Percentiles rank a stretch among this genome's conserved stretches.
Conservation (phyloP, 1,284 basidiomycete species). For the Cutaneotrichosporon dermatis region DNA sequence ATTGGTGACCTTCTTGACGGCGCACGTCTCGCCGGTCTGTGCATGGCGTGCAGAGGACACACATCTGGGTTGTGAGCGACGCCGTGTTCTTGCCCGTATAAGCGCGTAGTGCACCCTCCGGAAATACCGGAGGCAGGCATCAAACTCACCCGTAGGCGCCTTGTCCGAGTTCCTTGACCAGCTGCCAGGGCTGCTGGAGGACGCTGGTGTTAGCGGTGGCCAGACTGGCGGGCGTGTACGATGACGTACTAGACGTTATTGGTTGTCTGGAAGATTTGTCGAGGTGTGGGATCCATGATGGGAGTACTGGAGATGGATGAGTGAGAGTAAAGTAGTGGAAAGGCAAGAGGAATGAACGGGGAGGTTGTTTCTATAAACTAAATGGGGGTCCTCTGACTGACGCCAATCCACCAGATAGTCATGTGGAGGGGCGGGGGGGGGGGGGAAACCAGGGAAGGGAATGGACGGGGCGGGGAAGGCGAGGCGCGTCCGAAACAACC, state of each 20-base stretch:
- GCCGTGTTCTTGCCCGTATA: too few species aligned
- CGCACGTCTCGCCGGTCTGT: slow-evolving; percentile 79
- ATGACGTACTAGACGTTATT: slow-evolving; percentile 47
- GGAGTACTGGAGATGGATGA: slow-evolving; percentile 1
- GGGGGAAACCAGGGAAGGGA: too few species aligned
- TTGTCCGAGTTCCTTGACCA: slow-evolving; percentile 91
- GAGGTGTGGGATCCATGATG: slow-evolving; percentile 46
- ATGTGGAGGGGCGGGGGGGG: too few species aligned
- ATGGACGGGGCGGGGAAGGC: too few species aligned
- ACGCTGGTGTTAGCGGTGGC: slow-evolving; percentile 46
- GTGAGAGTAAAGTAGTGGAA: neutral
- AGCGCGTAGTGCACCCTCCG: neutral
- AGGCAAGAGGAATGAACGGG: neutral
- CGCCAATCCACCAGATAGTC: too few species aligned
- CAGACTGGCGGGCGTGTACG: neutral
- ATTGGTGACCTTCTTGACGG: slow-evolving; percentile 72
- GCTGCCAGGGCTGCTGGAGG: slow-evolving; percentile 86
- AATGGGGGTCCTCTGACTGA: too few species aligned
- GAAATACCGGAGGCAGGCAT: neutral
- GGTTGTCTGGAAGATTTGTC: slow-evolving; percentile 46
- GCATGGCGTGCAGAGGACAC: slow-evolving; percentile 82
- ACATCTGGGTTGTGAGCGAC: slow-evolving; percentile 49
- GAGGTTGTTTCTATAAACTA: too few species aligned
- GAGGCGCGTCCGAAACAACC: too few species aligned
- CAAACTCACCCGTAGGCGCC: slow-evolving; percentile 70